phyloP scores from a whole-genome alignment of 2,329 filamentous ascomycete genomes.

The Claviceps maximensis region DNA sequence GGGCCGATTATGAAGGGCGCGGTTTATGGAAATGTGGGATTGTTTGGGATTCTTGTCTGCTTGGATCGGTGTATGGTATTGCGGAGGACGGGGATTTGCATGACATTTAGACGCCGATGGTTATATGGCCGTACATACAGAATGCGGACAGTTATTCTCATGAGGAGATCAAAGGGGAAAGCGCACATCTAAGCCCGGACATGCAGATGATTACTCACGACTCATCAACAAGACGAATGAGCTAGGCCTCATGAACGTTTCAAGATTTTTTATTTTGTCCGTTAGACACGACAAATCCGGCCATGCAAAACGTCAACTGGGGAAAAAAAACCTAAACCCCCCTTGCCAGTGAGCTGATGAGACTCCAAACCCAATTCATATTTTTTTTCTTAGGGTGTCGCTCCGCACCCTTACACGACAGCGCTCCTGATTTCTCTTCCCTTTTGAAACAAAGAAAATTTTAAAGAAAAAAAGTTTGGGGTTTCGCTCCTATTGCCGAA shows the following conservation, averaged over 20 bases:
- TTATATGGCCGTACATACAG: no score
- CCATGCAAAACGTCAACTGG: neutral
- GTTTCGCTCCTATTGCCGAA: neutral
- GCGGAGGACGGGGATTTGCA: no score
- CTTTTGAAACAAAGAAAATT: neutral
- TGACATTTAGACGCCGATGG: no score
- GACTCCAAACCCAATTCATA: slow-evolving; percentile 22
- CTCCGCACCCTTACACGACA: slow-evolving; percentile 16
- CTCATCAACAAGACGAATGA: neutral
- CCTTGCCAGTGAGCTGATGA: slow-evolving; percentile 32
- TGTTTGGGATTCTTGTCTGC: no score
- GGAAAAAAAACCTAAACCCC: neutral
- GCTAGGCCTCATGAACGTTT: slow-evolving; percentile 20
- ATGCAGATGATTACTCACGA: no score
- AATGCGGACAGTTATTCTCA: no score
- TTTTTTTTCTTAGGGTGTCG: slow-evolving; percentile 3
- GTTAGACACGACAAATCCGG: slow-evolving; percentile 21
- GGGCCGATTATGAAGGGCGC: no score
- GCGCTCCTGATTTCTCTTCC: neutral
- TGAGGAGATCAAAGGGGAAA: no score
- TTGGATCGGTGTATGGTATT: no score
- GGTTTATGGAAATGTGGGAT: no score
- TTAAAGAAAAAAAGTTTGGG: neutral
- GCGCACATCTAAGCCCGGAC: no score
- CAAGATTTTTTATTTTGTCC: slow-evolving; percentile 41